These are phyloP conservation scores for Paramecium tetraurelia DNA, from an alignment of 73 alveolate genomes.

Conservation along the genomic window DNA sequence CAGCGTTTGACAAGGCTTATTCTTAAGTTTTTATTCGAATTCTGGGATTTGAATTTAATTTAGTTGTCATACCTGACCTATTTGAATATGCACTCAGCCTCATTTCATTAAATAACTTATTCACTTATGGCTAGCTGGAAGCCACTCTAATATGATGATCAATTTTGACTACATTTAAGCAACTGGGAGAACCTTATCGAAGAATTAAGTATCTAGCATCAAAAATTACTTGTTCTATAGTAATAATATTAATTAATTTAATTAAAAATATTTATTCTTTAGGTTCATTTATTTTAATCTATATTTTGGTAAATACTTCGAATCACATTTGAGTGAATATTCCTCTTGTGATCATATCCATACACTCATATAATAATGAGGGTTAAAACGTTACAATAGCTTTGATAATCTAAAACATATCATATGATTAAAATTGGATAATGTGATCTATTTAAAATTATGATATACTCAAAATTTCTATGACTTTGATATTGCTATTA, in stretches of 20 bases:
- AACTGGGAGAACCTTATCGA: neutral
- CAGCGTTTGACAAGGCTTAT: neutral
- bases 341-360: no score
- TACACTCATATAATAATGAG: no score
- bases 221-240: neutral
- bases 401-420: no score
- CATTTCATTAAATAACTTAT: neutral
- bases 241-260: neutral
- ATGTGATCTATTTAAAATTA: no score
- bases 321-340: neutral
- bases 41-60: neutral
- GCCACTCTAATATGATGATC: slow-evolving; percentile 14
- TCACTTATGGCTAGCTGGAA: neutral
- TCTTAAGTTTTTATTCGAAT: neutral
- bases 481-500: neutral
- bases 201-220: neutral
- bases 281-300: neutral
- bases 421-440: no score
- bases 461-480: neutral
- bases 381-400: no score
- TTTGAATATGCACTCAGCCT: neutral
- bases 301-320: neutral
- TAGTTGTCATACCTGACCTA: neutral
- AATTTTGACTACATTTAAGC: slow-evolving; percentile 16
- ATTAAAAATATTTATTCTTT: neutral